A percentile compares a stretch with the other conserved stretches of the same genome.
Conservation (phyloP, 2,329 filamentous ascomycete genomes). For the Fonsecaea nubica region DNA sequence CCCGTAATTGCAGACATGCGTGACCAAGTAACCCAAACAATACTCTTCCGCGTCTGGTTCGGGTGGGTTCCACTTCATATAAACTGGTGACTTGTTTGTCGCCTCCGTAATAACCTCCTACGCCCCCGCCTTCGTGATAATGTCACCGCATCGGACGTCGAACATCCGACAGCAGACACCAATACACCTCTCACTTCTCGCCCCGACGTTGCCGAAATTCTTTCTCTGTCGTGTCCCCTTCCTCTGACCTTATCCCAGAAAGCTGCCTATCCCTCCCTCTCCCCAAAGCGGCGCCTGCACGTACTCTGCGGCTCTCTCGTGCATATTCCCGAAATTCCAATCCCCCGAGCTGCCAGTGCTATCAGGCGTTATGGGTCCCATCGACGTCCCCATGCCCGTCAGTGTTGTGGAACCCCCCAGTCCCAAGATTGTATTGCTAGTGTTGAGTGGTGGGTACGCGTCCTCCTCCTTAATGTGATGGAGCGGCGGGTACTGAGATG, state of each 20-base stretch:
- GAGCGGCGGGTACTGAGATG: conserved; percentile 21
- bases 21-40: neutral
- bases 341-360: conserved; percentile 52
- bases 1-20: neutral
- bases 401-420: conserved; percentile 11
- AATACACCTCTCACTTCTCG: too few species aligned
- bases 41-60: neutral
- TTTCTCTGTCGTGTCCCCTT: neutral
- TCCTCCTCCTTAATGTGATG: conserved; percentile 26
- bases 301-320: conserved; percentile 56
- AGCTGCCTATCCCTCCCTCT: conserved; percentile 21
- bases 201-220: neutral
- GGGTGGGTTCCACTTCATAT: neutral
- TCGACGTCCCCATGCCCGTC: conserved; percentile 19
- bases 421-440: conserved; percentile 14
- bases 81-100: neutral
- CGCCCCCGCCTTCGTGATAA: neutral
- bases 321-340: conserved; percentile 54
- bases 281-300: conserved; percentile 56
- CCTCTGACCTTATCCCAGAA: neutral
- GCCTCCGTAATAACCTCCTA: neutral
- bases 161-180: too few species aligned
- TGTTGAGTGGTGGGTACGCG: conserved; percentile 29
- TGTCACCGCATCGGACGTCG: neutral
- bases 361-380: conserved; percentile 54